A percentile compares a stretch with the other conserved stretches of the same genome.
Conservation (phyloP, 441 rosid species). For the Monsonia emarginata region DNA sequence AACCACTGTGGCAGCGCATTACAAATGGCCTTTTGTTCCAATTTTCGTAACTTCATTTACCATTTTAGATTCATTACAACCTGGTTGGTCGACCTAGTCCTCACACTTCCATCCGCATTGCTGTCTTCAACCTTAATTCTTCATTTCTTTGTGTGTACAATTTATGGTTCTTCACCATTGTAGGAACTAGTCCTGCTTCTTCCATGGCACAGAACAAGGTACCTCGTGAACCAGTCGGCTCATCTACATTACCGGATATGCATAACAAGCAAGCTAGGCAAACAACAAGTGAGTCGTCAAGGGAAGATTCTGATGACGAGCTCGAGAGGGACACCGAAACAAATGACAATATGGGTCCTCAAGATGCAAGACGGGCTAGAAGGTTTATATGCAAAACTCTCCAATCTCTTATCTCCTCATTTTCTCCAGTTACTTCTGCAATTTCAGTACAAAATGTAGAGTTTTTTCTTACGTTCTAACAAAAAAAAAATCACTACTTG, state of each 20-base stretch:
- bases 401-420: neutral
- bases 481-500: neutral
- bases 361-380: neutral
- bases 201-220: neutral
- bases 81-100: neutral
- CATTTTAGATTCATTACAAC: neutral
- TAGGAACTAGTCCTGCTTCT: neutral
- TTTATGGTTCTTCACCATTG: neutral
- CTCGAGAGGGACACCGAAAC: neutral
- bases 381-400: neutral
- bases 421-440: neutral
- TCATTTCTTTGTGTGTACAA: neutral
- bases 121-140: neutral
- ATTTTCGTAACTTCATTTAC: neutral
- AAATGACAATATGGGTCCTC: slow-evolving; percentile 1
- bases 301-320: neutral
- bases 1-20: no score
- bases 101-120: neutral
- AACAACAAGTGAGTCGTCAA: neutral
- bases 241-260: neutral
- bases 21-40: no score
- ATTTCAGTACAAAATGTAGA: neutral
- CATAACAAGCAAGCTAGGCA: neutral
- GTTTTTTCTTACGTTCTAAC: neutral
- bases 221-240: neutral